Conservation (phyloP, 345 rosid genomes). For the Bruguiera parviflora region DNA sequence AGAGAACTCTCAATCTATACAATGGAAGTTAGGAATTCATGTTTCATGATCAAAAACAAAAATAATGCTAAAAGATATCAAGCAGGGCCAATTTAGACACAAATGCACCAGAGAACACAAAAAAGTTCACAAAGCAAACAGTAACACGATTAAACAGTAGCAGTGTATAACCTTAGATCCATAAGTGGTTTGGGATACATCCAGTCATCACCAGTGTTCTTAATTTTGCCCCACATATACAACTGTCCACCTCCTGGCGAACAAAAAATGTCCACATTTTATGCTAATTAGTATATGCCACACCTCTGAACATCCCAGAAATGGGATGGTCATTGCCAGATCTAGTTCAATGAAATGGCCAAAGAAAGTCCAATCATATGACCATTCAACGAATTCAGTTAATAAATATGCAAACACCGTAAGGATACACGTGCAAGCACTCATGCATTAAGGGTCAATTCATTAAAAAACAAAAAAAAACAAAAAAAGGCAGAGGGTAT, state of each 20-base stretch:
- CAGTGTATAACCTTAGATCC: conserved; percentile 76
- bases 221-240: conserved; percentile 99
- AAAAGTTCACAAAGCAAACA: background rate
- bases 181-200: conserved; percentile 98
- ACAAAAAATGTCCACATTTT: background rate
- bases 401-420: no score
- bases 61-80: background rate
- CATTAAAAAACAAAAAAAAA: no score
- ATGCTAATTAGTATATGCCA: background rate
- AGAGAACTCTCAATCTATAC: background rate
- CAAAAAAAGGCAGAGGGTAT: no score
- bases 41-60: background rate
- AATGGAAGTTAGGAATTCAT: background rate
- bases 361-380: no score
- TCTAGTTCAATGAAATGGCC: no score
- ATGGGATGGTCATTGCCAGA: background rate
- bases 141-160: conserved; percentile 3
- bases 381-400: no score
- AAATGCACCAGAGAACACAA: background rate
- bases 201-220: conserved; percentile 91
- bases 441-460: no score
- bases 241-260: conserved; percentile 89
- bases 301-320: background rate
- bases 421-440: no score
- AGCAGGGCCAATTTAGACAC: background rate